These are phyloP conservation scores for Teunomyces funiuensis DNA, from an alignment of 805 yeast genomes.

Conservation along the genomic window DNA sequence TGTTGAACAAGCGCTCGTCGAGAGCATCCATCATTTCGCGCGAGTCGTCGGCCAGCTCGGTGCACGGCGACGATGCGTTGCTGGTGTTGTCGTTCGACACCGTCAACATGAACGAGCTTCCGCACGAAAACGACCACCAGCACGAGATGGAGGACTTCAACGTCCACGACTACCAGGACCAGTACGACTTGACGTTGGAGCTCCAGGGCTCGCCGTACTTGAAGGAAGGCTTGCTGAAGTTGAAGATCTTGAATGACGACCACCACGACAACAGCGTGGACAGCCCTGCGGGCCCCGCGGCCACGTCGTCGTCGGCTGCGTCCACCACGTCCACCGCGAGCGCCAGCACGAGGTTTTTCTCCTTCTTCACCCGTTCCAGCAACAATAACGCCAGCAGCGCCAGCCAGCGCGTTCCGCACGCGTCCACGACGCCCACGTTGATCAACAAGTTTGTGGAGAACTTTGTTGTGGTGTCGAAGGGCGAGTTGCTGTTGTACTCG, in stretches of 20 bases:
- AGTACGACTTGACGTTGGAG: conserved; percentile 60
- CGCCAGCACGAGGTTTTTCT: conserved; percentile 23
- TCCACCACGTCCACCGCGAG: conserved; percentile 6
- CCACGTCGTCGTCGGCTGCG: conserved; percentile 16
- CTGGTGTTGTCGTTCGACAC: conserved; percentile 40
- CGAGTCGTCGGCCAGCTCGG: conserved; percentile 23
- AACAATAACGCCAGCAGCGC: background rate
- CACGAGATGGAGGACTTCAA: conserved; percentile 36
- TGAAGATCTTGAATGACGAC: conserved; percentile 38
- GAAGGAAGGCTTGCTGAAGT: conserved; percentile 65
- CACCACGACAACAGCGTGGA: conserved; percentile 27
- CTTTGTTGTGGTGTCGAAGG: conserved; percentile 68
- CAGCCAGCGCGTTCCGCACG: conserved; percentile 1
- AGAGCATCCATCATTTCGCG: conserved; percentile 33
- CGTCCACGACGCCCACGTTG: conserved; percentile 4
- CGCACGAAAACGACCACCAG: conserved; percentile 10
- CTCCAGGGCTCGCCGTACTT: conserved; percentile 75
- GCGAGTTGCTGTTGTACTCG: conserved; percentile 59
- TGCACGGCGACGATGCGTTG: conserved; percentile 27
- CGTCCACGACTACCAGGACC: conserved; percentile 43
- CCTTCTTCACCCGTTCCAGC: conserved; percentile 23
- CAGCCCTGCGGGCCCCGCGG: conserved; percentile 6
- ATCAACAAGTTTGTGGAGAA: conserved; percentile 39
- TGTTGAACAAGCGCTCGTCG: conserved; percentile 32
- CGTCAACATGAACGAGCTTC: conserved; percentile 17